Conservation (phyloP, 2,329 filamentous ascomycete species). For the Cladorrhinum sp. region DNA sequence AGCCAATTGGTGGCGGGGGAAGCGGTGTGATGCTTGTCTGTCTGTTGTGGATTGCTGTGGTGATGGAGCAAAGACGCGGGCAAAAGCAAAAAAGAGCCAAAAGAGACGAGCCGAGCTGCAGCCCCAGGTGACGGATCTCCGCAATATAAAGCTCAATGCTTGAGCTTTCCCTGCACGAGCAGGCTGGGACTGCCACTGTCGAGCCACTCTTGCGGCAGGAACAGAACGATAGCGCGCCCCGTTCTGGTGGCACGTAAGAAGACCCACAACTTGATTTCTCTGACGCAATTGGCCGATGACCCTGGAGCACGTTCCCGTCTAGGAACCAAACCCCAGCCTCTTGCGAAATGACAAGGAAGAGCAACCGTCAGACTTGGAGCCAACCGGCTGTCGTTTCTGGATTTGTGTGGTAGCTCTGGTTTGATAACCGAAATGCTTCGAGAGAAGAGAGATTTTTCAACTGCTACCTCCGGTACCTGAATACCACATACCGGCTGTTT, state of each 20-base stretch:
- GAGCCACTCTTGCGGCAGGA: conserved; percentile 25
- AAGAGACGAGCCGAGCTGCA: conserved; percentile 13
- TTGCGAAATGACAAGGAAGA: conserved; percentile 26
- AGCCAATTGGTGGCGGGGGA: neutral
- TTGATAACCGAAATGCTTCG: neutral
- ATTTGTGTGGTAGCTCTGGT: conserved; percentile 1
- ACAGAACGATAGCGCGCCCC: conserved; percentile 23
- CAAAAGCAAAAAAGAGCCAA: conserved; percentile 10
- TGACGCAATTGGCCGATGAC: conserved; percentile 19
- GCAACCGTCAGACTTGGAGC: conserved; percentile 13
- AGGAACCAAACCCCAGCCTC: conserved; percentile 24
- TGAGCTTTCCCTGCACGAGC: conserved; percentile 1
- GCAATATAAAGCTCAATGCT: conserved; percentile 32
- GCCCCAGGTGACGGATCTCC: conserved; percentile 22
- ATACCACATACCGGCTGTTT: neutral
- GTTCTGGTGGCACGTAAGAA: conserved; percentile 22
- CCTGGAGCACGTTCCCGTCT: conserved; percentile 17
- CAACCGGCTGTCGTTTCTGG: conserved; percentile 11
- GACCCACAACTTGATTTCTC: conserved; percentile 17
- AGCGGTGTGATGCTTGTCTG: neutral
- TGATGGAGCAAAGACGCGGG: conserved; percentile 16
- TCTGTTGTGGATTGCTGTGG: conserved; percentile 20
- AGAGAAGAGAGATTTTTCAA: neutral
- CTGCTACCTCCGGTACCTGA: neutral
- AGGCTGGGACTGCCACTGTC: conserved; percentile 15